Evolutionary conservation across 768 basidiomycete species (phyloP).

Genomic region (Macrolepiota fuliginosa): DNA sequence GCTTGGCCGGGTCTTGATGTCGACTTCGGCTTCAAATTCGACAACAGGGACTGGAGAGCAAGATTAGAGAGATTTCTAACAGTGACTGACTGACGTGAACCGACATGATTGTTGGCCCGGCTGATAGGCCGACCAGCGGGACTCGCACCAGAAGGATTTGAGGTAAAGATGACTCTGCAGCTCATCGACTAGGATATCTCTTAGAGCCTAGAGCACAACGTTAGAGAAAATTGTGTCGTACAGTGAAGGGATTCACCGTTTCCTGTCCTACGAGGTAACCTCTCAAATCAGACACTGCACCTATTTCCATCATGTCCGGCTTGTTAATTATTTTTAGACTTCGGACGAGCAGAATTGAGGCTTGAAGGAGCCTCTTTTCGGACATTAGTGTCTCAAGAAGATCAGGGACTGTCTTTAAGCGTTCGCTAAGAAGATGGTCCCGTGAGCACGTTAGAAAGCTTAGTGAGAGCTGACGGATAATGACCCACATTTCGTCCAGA

Average conservation of each 20-base stretch:
- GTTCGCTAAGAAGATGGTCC: constrained; percentile 55
- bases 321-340: constrained; percentile 91
- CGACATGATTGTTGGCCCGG: constrained; percentile 76
- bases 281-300: constrained; percentile 88
- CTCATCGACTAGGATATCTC: constrained; percentile 93
- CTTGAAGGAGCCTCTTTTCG: constrained; percentile 90
- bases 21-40: constrained; percentile 58
- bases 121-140: constrained; percentile 83
- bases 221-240: not conserved
- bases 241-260: constrained; percentile 45
- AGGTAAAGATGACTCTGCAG: constrained; percentile 97
- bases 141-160: constrained; percentile 94
- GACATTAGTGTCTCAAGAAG: constrained; percentile 91
- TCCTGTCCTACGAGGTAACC: constrained; percentile 86
- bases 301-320: constrained; percentile 90
- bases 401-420: constrained; percentile 88
- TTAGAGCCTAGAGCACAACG: constrained; percentile 58
- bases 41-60: constrained; percentile 53
- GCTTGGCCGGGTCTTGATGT: constrained; percentile 24
- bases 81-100: constrained; percentile 24
- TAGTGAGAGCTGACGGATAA: not conserved
- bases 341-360: constrained; percentile 80
- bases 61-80: not conserved
- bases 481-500: constrained; percentile 83
- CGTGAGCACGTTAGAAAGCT: not conserved